Base-by-base conservation (phyloP, 306 rosid species). In the Quercus robur region DNA sequence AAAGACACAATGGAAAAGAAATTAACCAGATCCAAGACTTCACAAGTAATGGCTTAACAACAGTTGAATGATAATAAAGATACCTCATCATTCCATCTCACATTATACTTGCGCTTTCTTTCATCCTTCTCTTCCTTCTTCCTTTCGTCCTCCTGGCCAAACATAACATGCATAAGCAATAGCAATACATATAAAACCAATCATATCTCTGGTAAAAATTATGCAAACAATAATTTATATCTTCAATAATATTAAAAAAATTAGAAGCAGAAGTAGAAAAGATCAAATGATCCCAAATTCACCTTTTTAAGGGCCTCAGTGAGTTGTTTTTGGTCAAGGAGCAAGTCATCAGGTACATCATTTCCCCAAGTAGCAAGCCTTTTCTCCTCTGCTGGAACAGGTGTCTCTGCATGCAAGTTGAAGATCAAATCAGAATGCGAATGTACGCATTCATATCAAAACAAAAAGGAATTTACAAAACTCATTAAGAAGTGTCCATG, bases 311-410 rank as follows among this genome's bases (percentile, higher is more conserved):
- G 89, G 58, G 92, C 78, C 44, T 86, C 89, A 14, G 80, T 81
- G 64, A 90, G 90, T 71, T 81, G 73, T 80, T 88, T 90, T 82
- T 81, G 80, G 72, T 90, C 89, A 76, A 88, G 81, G 31, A 86
- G 87, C 56, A 88, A 70, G 82, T 90, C 92, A 58, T 84, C 89
- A 0, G 94, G 97, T 31, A 87, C 86, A 72, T 92, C 92, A 75
- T 90, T 90, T 81, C 94, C 94, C 97, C 94, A 89, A 55, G 85
- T 74, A 51, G 94, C 90, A 68, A 85, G 81, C 55, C 78, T 85
- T 82, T 89, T 91, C 78, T 88, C 91, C 81, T 91, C 94, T 0
- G 72, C 83, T 12, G 81, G 86, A 10, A 81, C 73, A 78, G 82
- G 83, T 51, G 78, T 56, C 41, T 85, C 97, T 88, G 84, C 73